A percentile compares a stretch with the other conserved stretches of the same genome.
Evolutionary conservation across 352 stramenopile species (phyloP).

Genomic region (Phytophthora podocarpi): DNA sequence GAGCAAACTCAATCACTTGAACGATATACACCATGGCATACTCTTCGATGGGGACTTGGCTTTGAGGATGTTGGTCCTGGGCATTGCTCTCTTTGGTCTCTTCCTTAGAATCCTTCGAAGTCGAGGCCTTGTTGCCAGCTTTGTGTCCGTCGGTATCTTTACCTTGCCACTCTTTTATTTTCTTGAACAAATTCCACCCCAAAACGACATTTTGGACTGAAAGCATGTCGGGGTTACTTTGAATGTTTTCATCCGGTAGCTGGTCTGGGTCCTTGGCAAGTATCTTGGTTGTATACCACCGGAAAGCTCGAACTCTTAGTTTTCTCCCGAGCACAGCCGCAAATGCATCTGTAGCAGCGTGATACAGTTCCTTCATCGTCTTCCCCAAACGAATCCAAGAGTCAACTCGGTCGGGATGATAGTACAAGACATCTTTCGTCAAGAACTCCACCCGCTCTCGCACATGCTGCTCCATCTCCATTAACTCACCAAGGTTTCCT

Average conservation of each 20-base stretch:
- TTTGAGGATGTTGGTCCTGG: not conserved
- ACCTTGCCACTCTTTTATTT: slow-evolving; percentile 61
- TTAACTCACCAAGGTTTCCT: slow-evolving; percentile 61
- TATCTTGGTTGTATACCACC: slow-evolving; percentile 34
- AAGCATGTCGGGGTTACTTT: not conserved
- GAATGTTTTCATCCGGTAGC: not conserved
- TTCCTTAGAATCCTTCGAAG: slow-evolving; percentile 9
- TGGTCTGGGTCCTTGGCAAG: not conserved
- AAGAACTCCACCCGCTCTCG: slow-evolving; percentile 64
- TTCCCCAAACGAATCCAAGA: slow-evolving; percentile 73
- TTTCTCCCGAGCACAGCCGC: slow-evolving; percentile 54
- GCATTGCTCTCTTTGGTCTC: not conserved
- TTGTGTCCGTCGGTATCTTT: slow-evolving; percentile 17
- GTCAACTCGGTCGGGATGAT: slow-evolving; percentile 59
- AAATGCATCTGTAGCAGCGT: slow-evolving; percentile 66
- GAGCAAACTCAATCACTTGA: slow-evolving; percentile 66
- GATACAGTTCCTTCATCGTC: slow-evolving; percentile 75
- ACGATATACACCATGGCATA: slow-evolving; percentile 50
- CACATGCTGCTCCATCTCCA: slow-evolving; percentile 62
- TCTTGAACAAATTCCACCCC: slow-evolving; percentile 52
- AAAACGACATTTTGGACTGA: slow-evolving; percentile 54
- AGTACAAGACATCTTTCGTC: slow-evolving; percentile 65
- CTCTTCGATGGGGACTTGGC: slow-evolving; percentile 45
- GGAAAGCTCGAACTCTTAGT: slow-evolving; percentile 42
- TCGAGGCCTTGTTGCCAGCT: slow-evolving; percentile 1